Evolutionary conservation across 2,329 filamentous ascomycete species (phyloP).

Genomic region (Diaporthe citrichinensis): DNA sequence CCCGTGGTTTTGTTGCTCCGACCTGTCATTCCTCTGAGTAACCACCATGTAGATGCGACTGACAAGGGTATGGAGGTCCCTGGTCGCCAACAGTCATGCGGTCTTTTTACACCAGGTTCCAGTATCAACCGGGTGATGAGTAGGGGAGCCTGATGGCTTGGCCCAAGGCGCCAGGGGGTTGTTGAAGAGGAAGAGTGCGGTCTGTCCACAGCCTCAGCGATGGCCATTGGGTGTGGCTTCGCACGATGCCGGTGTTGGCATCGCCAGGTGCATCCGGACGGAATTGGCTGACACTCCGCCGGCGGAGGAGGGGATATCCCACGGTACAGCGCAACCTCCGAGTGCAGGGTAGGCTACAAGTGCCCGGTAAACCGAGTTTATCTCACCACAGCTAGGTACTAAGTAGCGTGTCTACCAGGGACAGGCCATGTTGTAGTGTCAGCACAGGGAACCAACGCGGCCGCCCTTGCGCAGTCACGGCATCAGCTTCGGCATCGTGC

Average conservation of each 20-base stretch:
- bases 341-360: background rate
- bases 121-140: background rate
- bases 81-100: conserved; percentile 3
- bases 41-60: background rate
- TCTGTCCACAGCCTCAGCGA: background rate
- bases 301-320: background rate
- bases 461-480: background rate
- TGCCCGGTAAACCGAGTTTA: background rate
- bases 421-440: conserved; percentile 20
- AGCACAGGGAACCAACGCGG: conserved; percentile 8
- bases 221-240: background rate
- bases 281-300: conserved; percentile 7
- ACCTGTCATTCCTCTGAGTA: background rate
- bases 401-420: background rate
- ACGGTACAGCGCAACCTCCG: background rate
- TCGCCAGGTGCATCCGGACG: background rate
- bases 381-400: background rate
- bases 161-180: background rate
- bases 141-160: background rate
- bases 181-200: background rate
- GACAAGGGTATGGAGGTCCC: background rate
- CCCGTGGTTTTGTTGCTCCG: background rate
- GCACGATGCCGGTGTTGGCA: conserved; percentile 5
- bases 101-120: background rate
- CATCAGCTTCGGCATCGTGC: background rate